Base-by-base conservation (phyloP, 2,329 filamentous ascomycete species). In the Pleomassaria siparia region DNA sequence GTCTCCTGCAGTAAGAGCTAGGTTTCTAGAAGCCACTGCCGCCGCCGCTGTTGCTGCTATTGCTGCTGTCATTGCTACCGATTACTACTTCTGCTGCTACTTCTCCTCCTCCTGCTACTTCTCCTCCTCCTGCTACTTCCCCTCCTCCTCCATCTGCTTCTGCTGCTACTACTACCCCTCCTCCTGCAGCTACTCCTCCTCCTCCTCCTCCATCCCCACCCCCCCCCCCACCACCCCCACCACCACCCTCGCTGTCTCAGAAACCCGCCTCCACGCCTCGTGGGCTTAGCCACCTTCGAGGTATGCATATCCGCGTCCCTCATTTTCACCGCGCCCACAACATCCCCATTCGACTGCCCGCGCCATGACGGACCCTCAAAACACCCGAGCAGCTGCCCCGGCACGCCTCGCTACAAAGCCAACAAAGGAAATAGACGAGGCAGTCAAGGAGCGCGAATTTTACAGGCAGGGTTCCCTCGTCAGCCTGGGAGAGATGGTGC, bases 401-500 rank as follows among this genome's bases (percentile, higher is more conserved):
- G 24, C 54, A 52, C 29, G 44, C 54, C 12, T 49, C 43, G 18
- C 52, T 45, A 21, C 35, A 22, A 18, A 44, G 45, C 40, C 47
- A 46, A 35, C 55, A 51, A 45, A 49, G 51, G 45, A 57, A 24
- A 66, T 63, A 57, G 59, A 63, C 37, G 57, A 63, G 18, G 47
- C 52, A 3, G 56, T 58, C 6, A 66, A 61, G 26, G 65, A 69
- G 48, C 62, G 66, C 47, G 65, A 69, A 45, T 69, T 69, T 54
- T 69, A 69, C 53, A 59, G 65, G 66, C 67, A 49, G n/a, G 29
- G n/a, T 18, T 10, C 11, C 11, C 29, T 30, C 25, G 22, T 11
- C 22, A 40, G 22, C 7, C 22, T 25, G 13, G 5, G 44, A 36
- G 11, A 25, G n/a, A n/a, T n/a, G n/a, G 5, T 25, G 15, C 29